Evolutionary conservation across 2,329 filamentous ascomycete species (phyloP), one percentile per base, ranked within the genome.

Genomic region (Colletotrichum spinosum): DNA sequence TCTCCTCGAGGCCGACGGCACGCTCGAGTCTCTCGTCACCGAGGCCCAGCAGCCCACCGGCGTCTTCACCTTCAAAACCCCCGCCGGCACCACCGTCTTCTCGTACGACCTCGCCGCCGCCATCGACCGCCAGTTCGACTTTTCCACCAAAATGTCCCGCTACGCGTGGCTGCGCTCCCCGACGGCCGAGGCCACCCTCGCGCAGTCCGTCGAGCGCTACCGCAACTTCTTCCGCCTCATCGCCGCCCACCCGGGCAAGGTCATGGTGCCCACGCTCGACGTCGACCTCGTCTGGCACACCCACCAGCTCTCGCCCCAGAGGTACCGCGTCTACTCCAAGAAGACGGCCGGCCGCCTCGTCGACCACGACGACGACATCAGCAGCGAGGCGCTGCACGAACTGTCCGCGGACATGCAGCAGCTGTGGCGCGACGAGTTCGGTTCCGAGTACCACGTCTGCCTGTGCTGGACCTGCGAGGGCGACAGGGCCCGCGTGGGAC

Each of bases 201-300:
- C 66, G 1, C 75, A 78, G 8, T 74, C 76, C 4, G 69, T 77
- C 2, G 67, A 69, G 3, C 76, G 81, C 2, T 84, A 84, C 63
- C 65, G 67, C 12, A 73, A 75, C 37, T 81, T 81, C 60, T 69
- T 80, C 42, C 68, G 69, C 9, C 72, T 82, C 3, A 67, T 80
- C 44, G 70, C 69, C 38, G 60, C 69, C 0, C 70, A 77, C 56
- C 70, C 72, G 6, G 59, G 60, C 6, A 72, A 34, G 9, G 75
- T 73, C 12, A 64, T 79, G 4, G 79, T 81, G 2, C 80, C 80
- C 0, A 81, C 79, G 0, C 68, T 80, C 5, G 79, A 81, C 62
- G 75, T 82, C 15, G 80, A 82, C 63, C 70, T 82, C 0, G 75
- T 74, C 1, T 82, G 80, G 80, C 78, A 81, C 52, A 82, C 80